phyloP scores from a whole-genome alignment of 2,329 filamentous ascomycete genomes.

The Penicillium fuscoglaucum region DNA sequence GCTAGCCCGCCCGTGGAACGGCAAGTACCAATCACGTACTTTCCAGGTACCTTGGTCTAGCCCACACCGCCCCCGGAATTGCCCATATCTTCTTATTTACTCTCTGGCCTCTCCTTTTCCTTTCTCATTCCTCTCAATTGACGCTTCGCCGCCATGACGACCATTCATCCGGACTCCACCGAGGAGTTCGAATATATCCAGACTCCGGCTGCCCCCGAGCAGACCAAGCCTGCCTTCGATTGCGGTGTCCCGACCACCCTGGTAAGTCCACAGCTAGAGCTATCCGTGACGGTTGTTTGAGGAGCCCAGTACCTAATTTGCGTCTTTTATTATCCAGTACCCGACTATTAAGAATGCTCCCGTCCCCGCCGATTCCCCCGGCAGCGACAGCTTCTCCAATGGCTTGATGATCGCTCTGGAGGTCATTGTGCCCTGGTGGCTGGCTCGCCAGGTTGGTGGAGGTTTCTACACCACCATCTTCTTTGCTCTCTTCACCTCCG shows the following conservation, averaged over 20 bases:
- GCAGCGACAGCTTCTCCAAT: constrained; percentile 86
- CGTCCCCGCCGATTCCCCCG: constrained; percentile 83
- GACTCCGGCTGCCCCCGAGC: constrained; percentile 58
- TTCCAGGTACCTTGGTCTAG: constrained; percentile 9
- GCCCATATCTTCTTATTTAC: constrained; percentile 23
- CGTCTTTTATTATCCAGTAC: constrained; percentile 56
- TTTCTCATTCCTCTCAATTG: constrained; percentile 27
- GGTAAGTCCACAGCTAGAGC: constrained; percentile 46
- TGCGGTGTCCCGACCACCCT: constrained; percentile 63
- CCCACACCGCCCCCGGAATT: constrained; percentile 25
- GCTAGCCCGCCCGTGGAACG: constrained; percentile 12
- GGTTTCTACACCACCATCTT: constrained; percentile 86
- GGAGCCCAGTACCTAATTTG: constrained; percentile 1
- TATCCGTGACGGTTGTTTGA: neutral
- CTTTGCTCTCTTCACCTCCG: constrained; percentile 73
- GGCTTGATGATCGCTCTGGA: constrained; percentile 70
- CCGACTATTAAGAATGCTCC: constrained; percentile 91
- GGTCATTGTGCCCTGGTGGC: constrained; percentile 70
- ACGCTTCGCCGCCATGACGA: constrained; percentile 38
- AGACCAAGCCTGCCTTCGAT: constrained; percentile 53
- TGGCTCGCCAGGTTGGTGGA: constrained; percentile 80
- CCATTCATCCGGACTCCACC: constrained; percentile 46
- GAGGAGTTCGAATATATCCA: constrained; percentile 57
- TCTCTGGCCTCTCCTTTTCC: constrained; percentile 24
- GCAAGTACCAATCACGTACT: constrained; percentile 11